Percentiles rank a stretch among this genome's conserved stretches.
phyloP scores from a whole-genome alignment of 2,329 filamentous ascomycete genomes.

The Camptophora hylomeconis region DNA sequence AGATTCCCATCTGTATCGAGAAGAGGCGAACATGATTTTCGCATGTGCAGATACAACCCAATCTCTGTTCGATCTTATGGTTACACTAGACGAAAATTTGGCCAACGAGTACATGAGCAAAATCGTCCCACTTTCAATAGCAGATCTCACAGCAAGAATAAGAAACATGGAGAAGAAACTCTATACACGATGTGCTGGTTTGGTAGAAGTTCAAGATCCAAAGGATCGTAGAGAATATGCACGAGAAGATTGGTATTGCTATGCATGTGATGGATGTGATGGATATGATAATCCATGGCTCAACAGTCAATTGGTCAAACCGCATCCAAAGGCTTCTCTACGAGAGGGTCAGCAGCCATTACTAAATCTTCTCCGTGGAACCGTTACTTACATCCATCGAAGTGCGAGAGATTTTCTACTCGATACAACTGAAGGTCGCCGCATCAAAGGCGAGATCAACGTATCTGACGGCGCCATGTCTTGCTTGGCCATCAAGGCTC shows the following conservation, averaged over 20 bases:
- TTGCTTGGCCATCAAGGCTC: too few relatives aligned
- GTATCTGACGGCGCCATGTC: too few relatives aligned
- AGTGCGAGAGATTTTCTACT: constrained; percentile 1
- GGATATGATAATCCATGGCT: too few relatives aligned
- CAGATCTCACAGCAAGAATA: not conserved
- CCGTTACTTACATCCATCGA: constrained; percentile 4
- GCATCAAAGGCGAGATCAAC: too few relatives aligned
- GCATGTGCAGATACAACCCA: not conserved
- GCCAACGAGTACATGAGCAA: not conserved
- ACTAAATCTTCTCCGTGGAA: too few relatives aligned
- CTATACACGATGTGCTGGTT: not conserved
- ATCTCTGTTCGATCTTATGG: constrained; percentile 1
- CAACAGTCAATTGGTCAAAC: too few relatives aligned
- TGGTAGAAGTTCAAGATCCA: constrained; percentile 2
- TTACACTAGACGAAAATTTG: not conserved
- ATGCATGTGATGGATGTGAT: too few relatives aligned
- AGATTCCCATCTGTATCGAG: not conserved
- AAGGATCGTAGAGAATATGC: too few relatives aligned
- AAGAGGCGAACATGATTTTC: constrained; percentile 1
- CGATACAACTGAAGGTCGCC: not conserved
- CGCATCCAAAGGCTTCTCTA: too few relatives aligned
- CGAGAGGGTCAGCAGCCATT: too few relatives aligned
- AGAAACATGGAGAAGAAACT: not conserved
- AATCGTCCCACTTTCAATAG: not conserved
- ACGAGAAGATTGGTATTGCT: too few relatives aligned